Base-by-base conservation (phyloP, 2,329 filamentous ascomycete species). In the Cladophialophora carrionii region DNA sequence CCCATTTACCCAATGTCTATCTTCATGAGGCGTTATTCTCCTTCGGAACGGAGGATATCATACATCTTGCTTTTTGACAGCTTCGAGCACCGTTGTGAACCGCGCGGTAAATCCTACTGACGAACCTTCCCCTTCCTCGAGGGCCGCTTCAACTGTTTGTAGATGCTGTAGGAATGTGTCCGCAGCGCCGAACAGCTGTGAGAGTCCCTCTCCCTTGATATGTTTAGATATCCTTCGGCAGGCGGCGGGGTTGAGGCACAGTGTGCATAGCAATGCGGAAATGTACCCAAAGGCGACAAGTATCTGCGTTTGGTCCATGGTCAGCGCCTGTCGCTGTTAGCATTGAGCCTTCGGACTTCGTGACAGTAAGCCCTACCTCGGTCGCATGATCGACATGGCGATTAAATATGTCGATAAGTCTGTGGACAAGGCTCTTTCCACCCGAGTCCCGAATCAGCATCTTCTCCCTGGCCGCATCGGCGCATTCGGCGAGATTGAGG, bases 211-310 rank as follows among this genome's bases (percentile, higher is more conserved):
- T 1, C 79, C 78, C 1, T 80, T 80, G 31, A 87, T 76, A 9
- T 74, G 73, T 4, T 68, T 66, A 37, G 76, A 77, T 17, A 87
- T 75, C 26, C 78, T 76, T 9, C 71, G 61, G 49, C 81, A 78
- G 4, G 83, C 79, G 2, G 74, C 73, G 8, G 74, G 66, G 60
- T 85, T 80, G 31, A 95, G 81, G 71, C 88, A 92, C 26, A 97
- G 79, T 70, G 92, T 95, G 20, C 92, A 91, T 2, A 98, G 82
- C 5, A 96, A 81, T 14, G 97, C 88, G 0, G 92, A 88, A 26
- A 97, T 82, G 75, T 96, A 97, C 17, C 92, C 93, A 75, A 94
- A 87, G 1, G 90, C 88, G 31, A 98, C 92, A 71, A 93, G 92
- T 57, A 90, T 84, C 65, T 90, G 88, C 29, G 88, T 88, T 74